These are phyloP conservation scores for Sphagnum tenellum DNA, from an alignment of 225 moss, liverwort and hornwort genomes.

Conservation along the genomic window DNA sequence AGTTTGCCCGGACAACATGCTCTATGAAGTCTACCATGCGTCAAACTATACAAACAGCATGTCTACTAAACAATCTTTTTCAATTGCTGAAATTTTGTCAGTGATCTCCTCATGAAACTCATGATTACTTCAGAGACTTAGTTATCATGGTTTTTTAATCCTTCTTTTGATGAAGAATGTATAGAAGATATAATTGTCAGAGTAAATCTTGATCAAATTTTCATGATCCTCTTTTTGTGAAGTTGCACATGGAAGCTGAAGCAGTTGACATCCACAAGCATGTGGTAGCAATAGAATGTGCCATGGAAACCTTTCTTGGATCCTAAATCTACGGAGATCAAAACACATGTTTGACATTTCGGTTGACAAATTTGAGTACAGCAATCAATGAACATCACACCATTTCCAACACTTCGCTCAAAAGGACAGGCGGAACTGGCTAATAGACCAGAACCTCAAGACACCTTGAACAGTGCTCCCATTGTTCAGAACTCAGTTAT, in stretches of 20 bases:
- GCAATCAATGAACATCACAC: not conserved
- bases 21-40: slow-evolving; percentile 5
- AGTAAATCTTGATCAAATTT: not conserved
- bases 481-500: too few relatives aligned
- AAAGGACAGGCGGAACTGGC: too few relatives aligned
- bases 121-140: not conserved
- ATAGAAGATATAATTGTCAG: too few relatives aligned
- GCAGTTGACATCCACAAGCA: slow-evolving; percentile 1
- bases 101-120: too few relatives aligned
- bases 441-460: too few relatives aligned
- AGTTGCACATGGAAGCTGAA: not conserved
- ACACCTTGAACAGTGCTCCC: too few relatives aligned
- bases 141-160: too few relatives aligned
- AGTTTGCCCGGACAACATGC: slow-evolving; percentile 75
- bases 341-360: slow-evolving; percentile 37
- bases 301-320: slow-evolving; percentile 67
- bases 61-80: not conserved
- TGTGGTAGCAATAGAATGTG: slow-evolving; percentile 7
- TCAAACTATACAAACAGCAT: not conserved
- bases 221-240: not conserved
- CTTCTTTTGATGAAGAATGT: slow-evolving; percentile 9
- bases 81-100: not conserved
- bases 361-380: slow-evolving; percentile 2
- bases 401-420: not conserved
- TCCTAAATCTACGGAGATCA: slow-evolving; percentile 80